Evolutionary conservation across 768 basidiomycete species (phyloP).

Genomic region (Boletus rubescentipes): DNA sequence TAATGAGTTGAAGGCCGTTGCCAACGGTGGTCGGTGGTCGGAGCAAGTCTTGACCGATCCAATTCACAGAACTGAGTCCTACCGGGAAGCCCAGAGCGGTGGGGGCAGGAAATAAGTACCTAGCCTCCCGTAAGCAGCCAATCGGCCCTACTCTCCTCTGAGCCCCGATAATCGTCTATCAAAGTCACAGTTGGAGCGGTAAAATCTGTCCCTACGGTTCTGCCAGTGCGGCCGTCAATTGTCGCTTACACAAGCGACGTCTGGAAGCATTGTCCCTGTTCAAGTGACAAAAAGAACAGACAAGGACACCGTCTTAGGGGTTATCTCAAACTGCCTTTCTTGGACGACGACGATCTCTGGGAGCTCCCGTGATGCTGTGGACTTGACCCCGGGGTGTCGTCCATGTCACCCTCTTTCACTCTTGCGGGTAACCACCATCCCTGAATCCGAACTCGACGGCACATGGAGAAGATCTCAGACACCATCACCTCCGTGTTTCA

Average conservation of each 20-base stretch:
- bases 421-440: neutral
- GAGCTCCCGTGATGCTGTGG: constrained; percentile 5
- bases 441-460: neutral
- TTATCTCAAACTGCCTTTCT: constrained; percentile 6
- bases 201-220: neutral
- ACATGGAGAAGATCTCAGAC: constrained; percentile 28
- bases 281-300: neutral
- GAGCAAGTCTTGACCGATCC: too few species aligned
- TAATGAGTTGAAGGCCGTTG: too few species aligned
- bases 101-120: too few species aligned
- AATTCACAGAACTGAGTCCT: too few species aligned
- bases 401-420: neutral
- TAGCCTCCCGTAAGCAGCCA: too few species aligned
- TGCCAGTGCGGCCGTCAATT: neutral
- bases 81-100: too few species aligned
- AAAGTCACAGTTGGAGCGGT: too few species aligned
- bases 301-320: too few species aligned
- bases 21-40: too few species aligned
- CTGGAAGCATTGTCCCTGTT: too few species aligned
- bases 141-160: too few species aligned
- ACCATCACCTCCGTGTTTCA: constrained; percentile 25
- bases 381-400: neutral
- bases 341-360: constrained; percentile 3
- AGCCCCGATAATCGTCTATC: too few species aligned
- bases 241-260: neutral